Conservation (phyloP, 2,329 filamentous ascomycete genomes). For the Pseudogymnoascus sp. region DNA sequence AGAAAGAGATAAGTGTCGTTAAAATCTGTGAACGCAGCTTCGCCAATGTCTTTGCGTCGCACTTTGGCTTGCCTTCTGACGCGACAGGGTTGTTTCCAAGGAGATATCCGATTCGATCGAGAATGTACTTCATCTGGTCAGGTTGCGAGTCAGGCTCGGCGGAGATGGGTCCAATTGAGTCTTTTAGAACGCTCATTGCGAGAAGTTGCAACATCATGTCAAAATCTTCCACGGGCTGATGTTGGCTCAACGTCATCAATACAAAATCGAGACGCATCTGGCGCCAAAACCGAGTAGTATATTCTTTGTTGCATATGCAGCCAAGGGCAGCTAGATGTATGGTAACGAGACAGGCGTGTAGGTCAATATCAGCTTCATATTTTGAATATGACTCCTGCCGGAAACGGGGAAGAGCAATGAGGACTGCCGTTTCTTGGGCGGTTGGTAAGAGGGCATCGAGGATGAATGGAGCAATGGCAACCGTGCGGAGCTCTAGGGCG, state of each 20-base stretch:
- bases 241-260: slow-evolving; percentile 58
- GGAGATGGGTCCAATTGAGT: slow-evolving; percentile 60
- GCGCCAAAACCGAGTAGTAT: slow-evolving; percentile 43
- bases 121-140: slow-evolving; percentile 33
- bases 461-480: slow-evolving; percentile 51
- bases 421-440: slow-evolving; percentile 50
- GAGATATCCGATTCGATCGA: slow-evolving; percentile 34
- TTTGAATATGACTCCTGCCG: slow-evolving; percentile 38
- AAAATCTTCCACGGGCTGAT: slow-evolving; percentile 58
- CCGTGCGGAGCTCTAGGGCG: slow-evolving; percentile 54
- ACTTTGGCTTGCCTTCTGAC: slow-evolving; percentile 21
- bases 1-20: slow-evolving; percentile 52
- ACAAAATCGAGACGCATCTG: slow-evolving; percentile 59
- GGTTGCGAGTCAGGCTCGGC: slow-evolving; percentile 36
- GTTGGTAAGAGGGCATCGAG: slow-evolving; percentile 49
- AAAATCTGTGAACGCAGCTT: slow-evolving; percentile 33
- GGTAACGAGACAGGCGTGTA: slow-evolving; percentile 55
- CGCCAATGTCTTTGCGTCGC: slow-evolving; percentile 20
- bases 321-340: slow-evolving; percentile 57
- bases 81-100: slow-evolving; percentile 37
- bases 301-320: slow-evolving; percentile 39
- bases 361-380: slow-evolving; percentile 52
- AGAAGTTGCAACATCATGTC: slow-evolving; percentile 58
- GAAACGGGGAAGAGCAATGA: slow-evolving; percentile 40
- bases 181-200: slow-evolving; percentile 55